Evolutionary conservation across 23 red algal genomes (phyloP).

Genomic region (Gracilaria domingensis): DNA sequence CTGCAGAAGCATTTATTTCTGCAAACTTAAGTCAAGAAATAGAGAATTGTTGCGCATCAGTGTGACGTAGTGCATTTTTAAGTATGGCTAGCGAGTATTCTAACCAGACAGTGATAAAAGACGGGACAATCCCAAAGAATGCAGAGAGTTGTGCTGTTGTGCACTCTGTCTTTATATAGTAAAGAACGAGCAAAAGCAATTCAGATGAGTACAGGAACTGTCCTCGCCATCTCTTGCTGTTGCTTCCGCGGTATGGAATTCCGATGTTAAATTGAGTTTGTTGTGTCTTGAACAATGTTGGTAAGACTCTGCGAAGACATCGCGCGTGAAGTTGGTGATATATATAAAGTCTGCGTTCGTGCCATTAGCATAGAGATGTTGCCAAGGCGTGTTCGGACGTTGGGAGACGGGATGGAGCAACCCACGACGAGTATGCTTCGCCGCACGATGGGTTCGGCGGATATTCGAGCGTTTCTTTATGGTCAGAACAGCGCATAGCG

Average conservation of each 20-base stretch:
- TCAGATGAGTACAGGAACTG: background rate
- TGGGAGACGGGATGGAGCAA: background rate
- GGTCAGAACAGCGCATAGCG: too few species aligned
- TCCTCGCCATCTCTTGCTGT: background rate
- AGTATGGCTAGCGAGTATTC: constrained; percentile 13
- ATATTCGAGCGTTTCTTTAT: too few species aligned
- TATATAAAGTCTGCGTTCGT: constrained; percentile 18
- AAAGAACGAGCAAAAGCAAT: background rate
- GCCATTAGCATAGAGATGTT: background rate
- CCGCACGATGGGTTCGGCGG: too few species aligned
- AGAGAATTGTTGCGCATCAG: background rate
- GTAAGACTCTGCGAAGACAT: constrained; percentile 7
- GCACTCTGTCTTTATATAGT: constrained; percentile 19
- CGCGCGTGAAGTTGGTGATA: background rate
- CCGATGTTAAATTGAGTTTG: background rate
- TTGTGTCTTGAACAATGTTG: constrained; percentile 15
- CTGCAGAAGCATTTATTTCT: background rate
- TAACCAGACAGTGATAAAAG: constrained; percentile 20
- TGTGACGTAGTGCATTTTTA: background rate
- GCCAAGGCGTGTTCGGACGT: background rate
- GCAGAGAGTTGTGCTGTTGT: background rate
- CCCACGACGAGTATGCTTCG: background rate
- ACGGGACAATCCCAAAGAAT: constrained; percentile 50
- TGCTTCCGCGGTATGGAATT: constrained; percentile 11
- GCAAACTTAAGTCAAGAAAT: background rate